Base-by-base conservation (phyloP, 2,329 filamentous ascomycete species). In the Beauveria asiatica region DNA sequence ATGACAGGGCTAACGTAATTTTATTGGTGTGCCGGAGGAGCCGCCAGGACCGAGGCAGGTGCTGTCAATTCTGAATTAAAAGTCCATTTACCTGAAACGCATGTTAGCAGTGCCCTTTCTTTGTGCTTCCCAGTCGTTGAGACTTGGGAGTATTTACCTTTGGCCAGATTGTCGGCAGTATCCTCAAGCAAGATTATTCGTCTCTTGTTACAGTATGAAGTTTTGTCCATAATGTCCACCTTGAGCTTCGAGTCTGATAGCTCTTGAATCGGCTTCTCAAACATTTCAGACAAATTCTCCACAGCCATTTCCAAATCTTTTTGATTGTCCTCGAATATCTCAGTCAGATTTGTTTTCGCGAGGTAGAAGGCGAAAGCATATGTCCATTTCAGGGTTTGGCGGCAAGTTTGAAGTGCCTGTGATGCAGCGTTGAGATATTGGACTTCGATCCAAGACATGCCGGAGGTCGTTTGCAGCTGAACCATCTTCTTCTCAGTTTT, bases 401-500 rank as follows among this genome's bases (percentile, higher is more conserved):
- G 89, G 74, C 94, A 99, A 51, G 91, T 92, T 76, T 97, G 93
- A 17, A 99, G 82, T 3, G 93, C 91, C 70, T 96, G 91, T 0
- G 92, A 96, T 0, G 94, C 94, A 2, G 90, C 88, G 69, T 96
- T 90, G 23, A 99, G 83, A 72, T 97, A 99, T 70, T 99, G 94
- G 7, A 99, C 94, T 72, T 99, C 94, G 62, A 99, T 99, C 94
- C 94, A 99, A 0, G 92, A 97, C 85, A 99, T 92, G 64, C 91
- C 92, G 0, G 93, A 97, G 30, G 91, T 86, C 44, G 89, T 92
- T 74, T 99, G 94, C 48, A 99, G 81, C 72, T 94, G 89, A 33
- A 93, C 89, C 94, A 99, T 99, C 81, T 99, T 99, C 82, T 93
- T 96, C 75, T 99, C 93, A 0, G 94, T 97, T 81, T 97, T 97